These are phyloP conservation scores for Flaveria ramosissima DNA, from an alignment of 129 eudicot genomes.

Conservation along the genomic window DNA sequence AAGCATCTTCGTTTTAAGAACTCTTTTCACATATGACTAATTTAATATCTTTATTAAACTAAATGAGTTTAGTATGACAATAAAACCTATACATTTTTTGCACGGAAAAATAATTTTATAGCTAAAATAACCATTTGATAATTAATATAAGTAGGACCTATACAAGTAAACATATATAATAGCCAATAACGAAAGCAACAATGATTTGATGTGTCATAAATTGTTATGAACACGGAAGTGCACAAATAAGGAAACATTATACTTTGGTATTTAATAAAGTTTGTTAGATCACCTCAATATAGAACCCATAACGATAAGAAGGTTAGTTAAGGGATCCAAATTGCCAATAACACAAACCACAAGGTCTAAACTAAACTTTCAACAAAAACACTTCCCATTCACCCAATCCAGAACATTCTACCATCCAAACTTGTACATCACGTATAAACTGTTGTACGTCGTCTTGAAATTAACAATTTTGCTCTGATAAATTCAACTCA, in stretches of 20 bases:
- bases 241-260: neutral
- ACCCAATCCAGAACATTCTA: constrained; percentile 2
- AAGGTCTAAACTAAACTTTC: neutral
- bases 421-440: neutral
- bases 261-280: neutral
- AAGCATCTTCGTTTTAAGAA: neutral
- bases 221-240: neutral
- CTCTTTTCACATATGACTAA: too few relatives aligned
- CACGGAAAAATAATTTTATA: neutral
- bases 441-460: neutral
- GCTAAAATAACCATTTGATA: neutral
- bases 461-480: neutral
- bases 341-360: neutral
- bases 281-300: neutral
- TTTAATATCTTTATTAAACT: too few relatives aligned
- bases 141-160: neutral
- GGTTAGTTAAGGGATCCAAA: neutral
- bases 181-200: neutral
- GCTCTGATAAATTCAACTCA: neutral
- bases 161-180: neutral
- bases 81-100: neutral
- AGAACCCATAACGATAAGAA: neutral
- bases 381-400: neutral
- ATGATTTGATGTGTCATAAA: neutral
- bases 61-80: neutral